Evolutionary conservation across 352 stramenopile genomes (phyloP), one percentile per base, ranked within the genome.

Genomic region (Phytophthora pinifolia): DNA sequence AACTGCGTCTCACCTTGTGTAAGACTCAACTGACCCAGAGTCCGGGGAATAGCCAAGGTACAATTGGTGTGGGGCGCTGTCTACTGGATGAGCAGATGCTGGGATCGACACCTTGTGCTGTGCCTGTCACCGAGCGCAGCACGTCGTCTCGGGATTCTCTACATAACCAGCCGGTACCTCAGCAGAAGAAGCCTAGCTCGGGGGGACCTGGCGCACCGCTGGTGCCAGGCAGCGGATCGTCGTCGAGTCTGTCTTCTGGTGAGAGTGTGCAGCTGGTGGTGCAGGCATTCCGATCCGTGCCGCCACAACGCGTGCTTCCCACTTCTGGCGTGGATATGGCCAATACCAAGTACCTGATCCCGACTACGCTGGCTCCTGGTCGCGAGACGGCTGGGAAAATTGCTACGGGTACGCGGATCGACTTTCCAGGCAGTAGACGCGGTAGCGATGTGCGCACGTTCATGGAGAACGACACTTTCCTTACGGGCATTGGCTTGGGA

Each of bases 281-380:
- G 12, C 75, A 82, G 37, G 67, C 72, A 3, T 87, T 87, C 49
- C 71, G 48, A 12, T 81, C 77, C 1, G 29, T 86, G 12, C 14
- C 65, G 1, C 73, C 70, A 1, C 77, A 90, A 59, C 51, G 54
- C 12, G 58, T 90, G 1, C 68, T 90, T 9, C 70, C 69, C 1
- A 88, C 79, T 1, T 83, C 74, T 1, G 76, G 79, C 1, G 65
- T 89, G 9, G 79, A 90, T 46, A 89, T 89, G 72, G 83, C 83
- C 13, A 79, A 81, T 47, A 45, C 79, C 44, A 92, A 92, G 52
- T 92, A 83, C 54, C 57, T 92, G 15, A 73, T 92, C 17, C 79
- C 83, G 2, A 90, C 83, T 31, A 81, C 65, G 0, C 47, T 89
- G 13, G 58, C 66, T 31, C 49, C 64, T 32, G 66, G 57, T n/a